phyloP scores from a whole-genome alignment of 78 protist genomes.

The Dictyostelium firmibasis region DNA sequence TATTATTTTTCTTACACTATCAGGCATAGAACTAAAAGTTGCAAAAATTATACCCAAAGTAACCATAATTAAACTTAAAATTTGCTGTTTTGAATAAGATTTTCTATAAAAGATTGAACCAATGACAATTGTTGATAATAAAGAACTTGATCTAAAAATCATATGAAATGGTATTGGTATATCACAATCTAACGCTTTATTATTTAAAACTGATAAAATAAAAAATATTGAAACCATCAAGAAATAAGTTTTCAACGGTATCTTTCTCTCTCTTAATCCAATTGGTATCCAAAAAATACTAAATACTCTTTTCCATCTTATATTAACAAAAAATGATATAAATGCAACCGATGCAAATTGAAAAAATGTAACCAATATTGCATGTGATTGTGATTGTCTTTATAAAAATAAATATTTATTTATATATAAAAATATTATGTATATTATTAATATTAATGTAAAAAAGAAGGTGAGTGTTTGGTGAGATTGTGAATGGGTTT shows the following conservation, averaged over 20 bases:
- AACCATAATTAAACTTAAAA: conserved; percentile 49
- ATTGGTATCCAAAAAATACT: background rate
- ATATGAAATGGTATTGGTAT: conserved; percentile 80
- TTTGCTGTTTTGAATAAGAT: conserved; percentile 20
- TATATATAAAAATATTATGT: too few species aligned
- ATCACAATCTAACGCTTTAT: conserved; percentile 58
- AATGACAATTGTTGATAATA: conserved; percentile 56
- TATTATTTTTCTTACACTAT: conserved; percentile 14
- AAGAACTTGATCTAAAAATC: conserved; percentile 77
- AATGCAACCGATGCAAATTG: conserved; percentile 74
- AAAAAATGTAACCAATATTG: conserved; percentile 47
- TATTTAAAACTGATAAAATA: conserved; percentile 45
- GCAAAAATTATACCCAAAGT: conserved; percentile 68
- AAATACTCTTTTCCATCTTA: conserved; percentile 5
- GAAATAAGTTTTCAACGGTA: conserved; percentile 53
- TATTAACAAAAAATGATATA: conserved; percentile 28
- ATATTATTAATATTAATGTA: too few species aligned
- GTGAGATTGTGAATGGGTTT: background rate
- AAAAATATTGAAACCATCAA: conserved; percentile 74
- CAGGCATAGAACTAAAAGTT: conserved; percentile 51
- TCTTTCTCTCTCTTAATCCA: conserved; percentile 42
- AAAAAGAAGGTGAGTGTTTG: background rate
- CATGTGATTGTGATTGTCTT: conserved; percentile 41
- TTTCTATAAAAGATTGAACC: conserved; percentile 33
- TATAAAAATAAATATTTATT: background rate